A percentile compares a stretch with the other conserved stretches of the same genome.
These are phyloP conservation scores for Phytophthora cactorum DNA, from an alignment of 352 stramenopile species.

Conservation along the genomic window DNA sequence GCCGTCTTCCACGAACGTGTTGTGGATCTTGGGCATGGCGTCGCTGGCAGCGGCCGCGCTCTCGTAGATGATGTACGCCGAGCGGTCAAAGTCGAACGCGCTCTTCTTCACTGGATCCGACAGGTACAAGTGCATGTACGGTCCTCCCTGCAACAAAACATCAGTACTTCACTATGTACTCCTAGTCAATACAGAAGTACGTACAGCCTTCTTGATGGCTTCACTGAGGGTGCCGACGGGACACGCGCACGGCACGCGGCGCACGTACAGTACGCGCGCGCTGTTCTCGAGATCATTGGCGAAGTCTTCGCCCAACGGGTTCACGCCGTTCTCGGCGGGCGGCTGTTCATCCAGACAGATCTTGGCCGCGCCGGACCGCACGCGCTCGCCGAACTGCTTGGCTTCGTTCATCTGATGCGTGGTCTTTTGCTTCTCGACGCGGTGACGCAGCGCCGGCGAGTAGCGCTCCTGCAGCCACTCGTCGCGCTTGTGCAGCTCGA, in stretches of 20 bases:
- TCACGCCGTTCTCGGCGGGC: slow-evolving; percentile 20
- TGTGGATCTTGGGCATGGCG: slow-evolving; percentile 85
- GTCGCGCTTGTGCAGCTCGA: slow-evolving; percentile 84
- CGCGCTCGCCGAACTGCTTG: slow-evolving; percentile 76
- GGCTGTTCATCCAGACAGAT: slow-evolving; percentile 75
- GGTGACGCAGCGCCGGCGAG: slow-evolving; percentile 75
- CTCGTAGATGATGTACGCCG: slow-evolving; percentile 88
- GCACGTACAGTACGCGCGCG: slow-evolving; percentile 78
- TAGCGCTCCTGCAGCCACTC: slow-evolving; percentile 90
- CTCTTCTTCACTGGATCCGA: slow-evolving; percentile 89
- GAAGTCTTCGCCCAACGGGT: slow-evolving; percentile 54
- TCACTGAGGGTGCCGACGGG: slow-evolving; percentile 73
- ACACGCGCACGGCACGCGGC: slow-evolving; percentile 81
- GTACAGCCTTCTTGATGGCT: slow-evolving; percentile 83
- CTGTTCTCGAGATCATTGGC: slow-evolving; percentile 84
- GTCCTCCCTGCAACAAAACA: slow-evolving; percentile 54
- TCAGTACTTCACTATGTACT: not conserved
- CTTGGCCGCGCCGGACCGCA: slow-evolving; percentile 53
- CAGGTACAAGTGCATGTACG: slow-evolving; percentile 79
- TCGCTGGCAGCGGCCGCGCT: slow-evolving; percentile 68
- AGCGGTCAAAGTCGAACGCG: slow-evolving; percentile 85
- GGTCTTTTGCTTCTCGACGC: slow-evolving; percentile 68
- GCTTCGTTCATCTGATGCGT: slow-evolving; percentile 75
- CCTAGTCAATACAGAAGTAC: slow-evolving; percentile 1
- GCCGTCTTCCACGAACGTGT: slow-evolving; percentile 83